Evolutionary conservation across 345 rosid genomes (phyloP), one percentile per base, ranked within the genome.

Genomic region (Citrus inodora): DNA sequence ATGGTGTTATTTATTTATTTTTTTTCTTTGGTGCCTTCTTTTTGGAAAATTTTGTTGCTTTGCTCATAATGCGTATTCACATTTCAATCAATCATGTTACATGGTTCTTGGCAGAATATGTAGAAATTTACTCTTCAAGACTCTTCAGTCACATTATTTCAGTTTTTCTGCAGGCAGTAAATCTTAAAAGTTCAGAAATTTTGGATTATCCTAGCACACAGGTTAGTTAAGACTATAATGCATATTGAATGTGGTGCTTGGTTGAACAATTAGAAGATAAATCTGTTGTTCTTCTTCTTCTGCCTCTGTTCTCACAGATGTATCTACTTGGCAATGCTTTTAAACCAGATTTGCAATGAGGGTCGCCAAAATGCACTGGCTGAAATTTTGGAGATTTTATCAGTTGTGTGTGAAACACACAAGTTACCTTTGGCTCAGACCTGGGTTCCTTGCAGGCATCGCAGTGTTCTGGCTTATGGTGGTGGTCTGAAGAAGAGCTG

Each of bases 371-470:
- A 89, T 81, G 99, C 99, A 3, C 82, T 95, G 80, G 90, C 93
- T 68, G 98, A 93, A 78, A 95, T 95, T 82, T 83, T 92, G 82
- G 98, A 95, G 94, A 91, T 95, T 81, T 80, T 93, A 81, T 89
- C 98, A 2, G 91, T 87, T 76, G 88, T 89, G 8, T 93, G 99
- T 27, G 99, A 95, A 86, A 90, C 93, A 22, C 87, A 92, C 80
- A 93, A 93, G 78, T 84, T 95, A 48, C 98, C 98, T 75, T 76
- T 95, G 88, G 99, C 99, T 80, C 99, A 95, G 89, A 95, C 99
- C 46, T 95, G 99, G 99, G 89, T 95, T 56, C 96, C 99, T 25
- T 95, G 99, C 87, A 87, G 87, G 92, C 98, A 93, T 80, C 93
- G 97, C 9, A 91, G 89, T 72, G 93, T 91, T 82, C 84, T 95